Evolutionary conservation across 2,329 filamentous ascomycete genomes (phyloP), one percentile per base, ranked within the genome.

Genomic region (Capronia coronata): DNA sequence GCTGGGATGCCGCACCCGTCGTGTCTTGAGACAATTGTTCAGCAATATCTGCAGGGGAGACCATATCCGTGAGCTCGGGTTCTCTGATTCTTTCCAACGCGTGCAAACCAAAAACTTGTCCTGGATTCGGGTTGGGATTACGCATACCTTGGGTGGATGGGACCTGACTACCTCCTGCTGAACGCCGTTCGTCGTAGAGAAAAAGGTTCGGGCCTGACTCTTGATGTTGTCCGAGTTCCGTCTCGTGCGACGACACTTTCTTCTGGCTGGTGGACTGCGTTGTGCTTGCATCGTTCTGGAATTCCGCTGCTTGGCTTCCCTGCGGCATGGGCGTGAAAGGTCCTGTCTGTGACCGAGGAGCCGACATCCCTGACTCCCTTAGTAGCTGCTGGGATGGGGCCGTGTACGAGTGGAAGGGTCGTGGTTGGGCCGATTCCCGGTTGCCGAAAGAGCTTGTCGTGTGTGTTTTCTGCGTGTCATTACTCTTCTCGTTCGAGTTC

Each of bases 221-320:
- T 63, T 90, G 85, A 0, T 84, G 87, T 64, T 84, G 83, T 65
- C 78, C 77, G 2, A 78, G 81, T 41, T 54, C 52, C 13, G 44
- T 51, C 19, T 58, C 49, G 1, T 79, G 82, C 10, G 82, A 83
- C 2, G 84, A 88, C 1, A 86, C 90, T 65, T 80, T 82, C 68
- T 94, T 93, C n/a, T 82, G 80, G 2, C 80, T 84, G 1, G 90
- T 95, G 2, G 82, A 84, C 18, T 82, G 82, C 1, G 90, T 97
- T 1, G 90, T 94, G 1, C 89, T 94, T 1, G 89, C 91, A 62
- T 94, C 89, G 61, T 97, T 96, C 46, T 83, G 71, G 51, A 81
- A 83, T 77, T 83, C 77, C 18, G 71, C 71, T 13, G 75, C 70
- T 62, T 81, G 75, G 25, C 79, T 79, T 50, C 77, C 75, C 10